Base-by-base conservation (phyloP, 192 early-diverging fungal genomes). In the Mortierella alpina region DNA sequence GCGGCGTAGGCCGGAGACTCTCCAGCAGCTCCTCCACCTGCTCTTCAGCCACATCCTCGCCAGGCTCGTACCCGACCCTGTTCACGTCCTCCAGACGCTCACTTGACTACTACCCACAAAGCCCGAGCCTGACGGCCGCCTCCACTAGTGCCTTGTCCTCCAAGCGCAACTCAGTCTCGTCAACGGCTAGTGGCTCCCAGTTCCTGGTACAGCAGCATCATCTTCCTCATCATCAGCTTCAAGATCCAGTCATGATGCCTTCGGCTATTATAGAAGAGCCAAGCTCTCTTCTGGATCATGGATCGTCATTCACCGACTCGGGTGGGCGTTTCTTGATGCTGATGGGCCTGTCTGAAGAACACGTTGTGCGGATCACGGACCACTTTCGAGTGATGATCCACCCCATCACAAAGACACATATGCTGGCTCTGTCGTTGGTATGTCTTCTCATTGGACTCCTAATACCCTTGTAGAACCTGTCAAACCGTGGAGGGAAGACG, bases 21-120 rank as follows among this genome's bases (percentile, higher is more conserved):
- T 80, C 77, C 0, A 72, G 31, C n/a, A 63, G 59, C 14, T 72
- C 77, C 0, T 59, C 66, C 2, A 64, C 77, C 5, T 62, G 68
- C 23, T 68, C 70, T 6, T 68, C 77, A 1, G 59, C 63, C 2
- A 49, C 59, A 12, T 59, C 77, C 0, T 72, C 75, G 0, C 66
- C 70, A 1, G 65, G 70, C 5, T 45, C 64, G 7, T 80, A 80
- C 46, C 77, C 70, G 15, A 72, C 66, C 9, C 41, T 59, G 14
- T 80, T 68, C 44, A 52, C 48, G 1, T 23, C 59, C 15, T 42
- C 58, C 23, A 20, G 18, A n/a, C 39, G 53, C 22, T 56, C 62
- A 1, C 56, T 63, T 20, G 70, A 72, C 22, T 44, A 63, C 11
- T 17, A 39, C 48, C 55, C 61, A 7, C 23, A 41, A 48, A 60